Evolutionary conservation across 1,139 yeast species (phyloP).

Genomic region (Geotrichum fermentans): DNA sequence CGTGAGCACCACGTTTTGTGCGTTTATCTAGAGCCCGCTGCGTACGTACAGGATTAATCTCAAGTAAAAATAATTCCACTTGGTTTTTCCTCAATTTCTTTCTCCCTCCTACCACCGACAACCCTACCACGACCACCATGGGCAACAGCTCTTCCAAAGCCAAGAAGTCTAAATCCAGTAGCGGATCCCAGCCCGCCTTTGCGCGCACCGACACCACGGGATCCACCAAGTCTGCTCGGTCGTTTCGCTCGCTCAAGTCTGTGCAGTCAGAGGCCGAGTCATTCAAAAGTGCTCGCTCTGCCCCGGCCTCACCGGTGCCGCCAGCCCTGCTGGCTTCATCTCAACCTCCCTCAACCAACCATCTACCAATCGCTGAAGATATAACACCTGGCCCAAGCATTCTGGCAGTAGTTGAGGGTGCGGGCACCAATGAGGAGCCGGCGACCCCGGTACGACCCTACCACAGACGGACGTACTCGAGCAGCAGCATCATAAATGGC

Average conservation of each 20-base stretch:
- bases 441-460: constrained; percentile 9
- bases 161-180: constrained; percentile 30
- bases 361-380: constrained; percentile 1
- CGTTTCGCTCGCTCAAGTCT: constrained; percentile 34
- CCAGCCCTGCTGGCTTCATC: not conserved
- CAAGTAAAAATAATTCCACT: not conserved
- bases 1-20: no score
- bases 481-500: constrained; percentile 17
- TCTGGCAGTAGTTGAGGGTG: constrained; percentile 11
- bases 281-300: constrained; percentile 27
- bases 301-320: constrained; percentile 1
- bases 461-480: constrained; percentile 18
- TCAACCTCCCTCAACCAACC: constrained; percentile 4
- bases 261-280: constrained; percentile 29
- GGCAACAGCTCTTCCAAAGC: constrained; percentile 36
- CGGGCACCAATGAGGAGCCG: constrained; percentile 2
- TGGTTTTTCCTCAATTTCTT: not conserved
- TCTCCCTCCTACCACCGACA: not conserved
- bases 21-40: no score
- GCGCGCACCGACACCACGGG: constrained; percentile 43
- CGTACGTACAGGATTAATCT: no score
- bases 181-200: constrained; percentile 33
- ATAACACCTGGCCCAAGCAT: constrained; percentile 22
- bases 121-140: constrained; percentile 26
- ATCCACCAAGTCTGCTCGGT: constrained; percentile 37